Evolutionary conservation across 2,329 filamentous ascomycete species (phyloP), one percentile per base, ranked within the genome.

Genomic region (Ophiostoma angusticollis): DNA sequence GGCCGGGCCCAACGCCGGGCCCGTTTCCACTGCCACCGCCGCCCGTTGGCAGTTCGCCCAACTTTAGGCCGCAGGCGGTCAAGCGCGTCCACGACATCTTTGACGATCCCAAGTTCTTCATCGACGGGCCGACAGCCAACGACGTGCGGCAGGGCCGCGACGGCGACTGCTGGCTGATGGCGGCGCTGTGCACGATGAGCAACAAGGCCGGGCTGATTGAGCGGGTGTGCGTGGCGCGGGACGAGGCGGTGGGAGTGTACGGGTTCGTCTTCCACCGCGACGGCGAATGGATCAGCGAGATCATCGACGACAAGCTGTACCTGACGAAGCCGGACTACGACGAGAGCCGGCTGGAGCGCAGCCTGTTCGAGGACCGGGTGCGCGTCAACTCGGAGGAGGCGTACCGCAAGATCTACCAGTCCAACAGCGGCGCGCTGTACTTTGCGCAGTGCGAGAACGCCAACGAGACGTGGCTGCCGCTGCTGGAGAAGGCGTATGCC

Each of bases 141-240:
- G 84, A 93, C 56, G 78, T 93, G 16, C 72, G 80, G 23, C 84
- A 91, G 55, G 84, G 84, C 2, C 68, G 72, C 8, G 75, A 80
- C 45, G 84, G 84, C 2, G 83, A 93, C 53, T 93, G 85, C 56
- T 93, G 84, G 84, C 73, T 91, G 41, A 76, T 93, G 63, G 80
- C 85, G 6, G 81, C 83, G 1, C 58, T 93, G 30, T 84, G 79
- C 45, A 84, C 82, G 0, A 67, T 93, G 45, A 78, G 75, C 48
- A 84, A 84, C 52, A 82, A 83, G 56, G 61, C 71, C 16, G 76
- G 72, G 0, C 57, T 87, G 45, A 82, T 91, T 38, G 75, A 86
- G 54, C 70, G 64, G 39, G 65, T 86, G 8, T 91, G 83, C 47
- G 79, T 91, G 34, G 78, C 74, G 5, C 70, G 74, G 11, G 74